phyloP scores from a whole-genome alignment of 2,329 filamentous ascomycete genomes.

The Botrytis byssoidea region DNA sequence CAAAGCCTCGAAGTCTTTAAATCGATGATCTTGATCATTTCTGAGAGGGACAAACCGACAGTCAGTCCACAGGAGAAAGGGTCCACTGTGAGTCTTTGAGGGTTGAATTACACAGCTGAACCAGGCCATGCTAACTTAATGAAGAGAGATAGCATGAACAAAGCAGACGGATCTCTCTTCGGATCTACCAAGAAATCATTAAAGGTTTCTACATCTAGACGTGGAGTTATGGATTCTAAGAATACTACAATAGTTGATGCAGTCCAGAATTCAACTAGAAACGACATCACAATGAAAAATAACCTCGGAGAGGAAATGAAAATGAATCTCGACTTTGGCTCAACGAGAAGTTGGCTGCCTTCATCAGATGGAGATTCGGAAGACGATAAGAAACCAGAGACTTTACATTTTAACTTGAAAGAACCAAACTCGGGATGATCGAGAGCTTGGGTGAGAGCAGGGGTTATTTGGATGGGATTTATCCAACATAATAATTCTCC shows the following conservation, averaged over 20 bases:
- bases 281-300: neutral
- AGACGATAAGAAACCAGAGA: neutral
- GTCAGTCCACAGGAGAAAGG: no score
- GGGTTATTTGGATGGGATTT: neutral
- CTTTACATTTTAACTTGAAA: neutral
- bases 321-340: neutral
- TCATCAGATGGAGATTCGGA: neutral
- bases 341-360: neutral
- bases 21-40: no score
- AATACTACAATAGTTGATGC: neutral
- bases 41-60: no score
- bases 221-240: rapidly evolving
- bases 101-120: no score
- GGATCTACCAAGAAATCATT: neutral
- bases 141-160: no score
- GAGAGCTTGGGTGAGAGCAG: neutral
- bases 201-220: neutral
- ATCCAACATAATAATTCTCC: neutral
- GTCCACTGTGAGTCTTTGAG: no score
- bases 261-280: neutral
- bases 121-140: no score
- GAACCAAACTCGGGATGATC: neutral
- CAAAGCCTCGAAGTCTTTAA: no score
- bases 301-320: neutral
- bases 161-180: neutral